Evolutionary conservation across 306 rosid species (phyloP).

Genomic region (Ormosia semicastrata): DNA sequence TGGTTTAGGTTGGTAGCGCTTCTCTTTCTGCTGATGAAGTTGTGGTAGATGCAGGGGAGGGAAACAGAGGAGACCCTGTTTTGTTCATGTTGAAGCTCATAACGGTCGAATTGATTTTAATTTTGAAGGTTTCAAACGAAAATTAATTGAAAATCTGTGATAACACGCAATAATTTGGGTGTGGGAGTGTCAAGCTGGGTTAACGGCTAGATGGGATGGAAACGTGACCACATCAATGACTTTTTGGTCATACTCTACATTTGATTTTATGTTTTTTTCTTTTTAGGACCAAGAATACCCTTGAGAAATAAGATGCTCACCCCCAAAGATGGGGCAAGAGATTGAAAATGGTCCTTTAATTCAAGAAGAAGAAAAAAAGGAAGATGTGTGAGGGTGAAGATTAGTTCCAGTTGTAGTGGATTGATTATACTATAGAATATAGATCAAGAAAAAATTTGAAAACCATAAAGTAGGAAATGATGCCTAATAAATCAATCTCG

Average conservation of each 20-base stretch:
- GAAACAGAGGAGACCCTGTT: constrained; percentile 22
- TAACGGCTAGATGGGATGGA: constrained; percentile 57
- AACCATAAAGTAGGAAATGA: no score
- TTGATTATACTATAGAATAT: no score
- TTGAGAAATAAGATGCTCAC: background rate
- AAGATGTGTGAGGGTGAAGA: no score
- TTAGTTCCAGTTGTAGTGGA: no score
- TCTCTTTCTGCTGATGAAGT: background rate
- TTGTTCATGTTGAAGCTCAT: constrained; percentile 6
- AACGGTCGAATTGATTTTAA: constrained; percentile 57
- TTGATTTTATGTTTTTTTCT: background rate
- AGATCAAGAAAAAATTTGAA: no score
- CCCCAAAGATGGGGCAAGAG: background rate
- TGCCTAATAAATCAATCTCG: no score
- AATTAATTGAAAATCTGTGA: constrained; percentile 12
- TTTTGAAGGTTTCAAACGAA: background rate
- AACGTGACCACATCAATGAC: background rate
- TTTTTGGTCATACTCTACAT: background rate
- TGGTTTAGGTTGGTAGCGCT: background rate
- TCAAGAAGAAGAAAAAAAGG: no score
- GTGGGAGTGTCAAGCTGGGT: background rate
- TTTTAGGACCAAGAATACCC: background rate
- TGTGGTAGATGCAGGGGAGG: background rate
- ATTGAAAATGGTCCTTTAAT: no score
- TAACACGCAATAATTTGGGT: constrained; percentile 23